Evolutionary conservation across 495 filamentous ascomycete genomes (phyloP), one percentile per base, ranked within the genome.

Genomic region (Neurospora africana): DNA sequence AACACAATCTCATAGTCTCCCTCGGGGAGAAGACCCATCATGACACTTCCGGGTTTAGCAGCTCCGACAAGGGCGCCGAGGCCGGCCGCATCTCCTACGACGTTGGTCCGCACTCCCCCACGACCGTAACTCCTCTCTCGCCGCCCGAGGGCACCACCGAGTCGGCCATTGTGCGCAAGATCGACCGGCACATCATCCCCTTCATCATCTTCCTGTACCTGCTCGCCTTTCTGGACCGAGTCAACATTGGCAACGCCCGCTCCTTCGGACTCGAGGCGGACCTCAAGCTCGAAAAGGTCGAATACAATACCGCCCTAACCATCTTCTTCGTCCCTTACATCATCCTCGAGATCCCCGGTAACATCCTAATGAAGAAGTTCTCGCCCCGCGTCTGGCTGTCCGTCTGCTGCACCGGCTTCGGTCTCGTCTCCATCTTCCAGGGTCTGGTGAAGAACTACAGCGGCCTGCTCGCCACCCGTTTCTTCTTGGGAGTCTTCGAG

Each of bases 261-360:
- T 76, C 87, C 36, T 90, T 89, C 70, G 87, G 88, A 61, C 84
- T 95, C n/a, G 84, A 85, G 68, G 74, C 83, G 13, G 91, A 96
- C 44, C 81, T 95, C 15, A 44, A 84, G 21, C 85, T 97, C 27
- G 85, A 85, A 2, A 69, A 35, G 4, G 68, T 67, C 15, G 86
- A 92, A 76, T 94, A 90, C 81, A 95, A 95, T 81, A 91, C 87
- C 17, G 92, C 91, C 0, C 82, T 97, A 72, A 89, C 89, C 30
- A 95, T 97, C 74, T 97, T 98, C 86, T 99, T 97, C 82, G 89
- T 98, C 0, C 94, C 95, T 0, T 98, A 97, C 78, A 87, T 97
- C 74, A 74, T 95, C 67, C 91, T 91, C 75, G 94, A 92, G 79
- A 95, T 98, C 69, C 95, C 95, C 3, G 93, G 91, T 68, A 98